phyloP scores from a whole-genome alignment of 768 basidiomycete genomes.

The Suillus occidentalis region DNA sequence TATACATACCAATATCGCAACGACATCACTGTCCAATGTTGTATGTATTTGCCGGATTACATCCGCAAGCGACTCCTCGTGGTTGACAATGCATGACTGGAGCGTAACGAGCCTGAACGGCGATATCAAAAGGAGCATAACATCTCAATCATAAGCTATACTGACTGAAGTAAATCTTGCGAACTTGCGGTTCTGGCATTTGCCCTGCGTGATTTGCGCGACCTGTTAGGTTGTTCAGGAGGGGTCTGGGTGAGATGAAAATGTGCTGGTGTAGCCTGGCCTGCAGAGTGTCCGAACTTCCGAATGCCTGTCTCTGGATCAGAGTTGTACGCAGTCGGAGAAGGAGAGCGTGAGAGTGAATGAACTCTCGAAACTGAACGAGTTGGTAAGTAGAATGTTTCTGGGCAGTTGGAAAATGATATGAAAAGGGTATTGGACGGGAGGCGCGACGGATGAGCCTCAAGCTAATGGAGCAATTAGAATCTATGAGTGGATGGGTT shows the following conservation, averaged over 20 bases:
- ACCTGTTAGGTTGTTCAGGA: constrained; percentile 10
- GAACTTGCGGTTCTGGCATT: constrained; percentile 51
- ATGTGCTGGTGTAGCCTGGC: constrained; percentile 5
- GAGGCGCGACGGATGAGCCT: constrained; percentile 43
- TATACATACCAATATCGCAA: constrained; percentile 43
- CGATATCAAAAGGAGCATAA: constrained; percentile 7
- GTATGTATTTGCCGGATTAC: constrained; percentile 49
- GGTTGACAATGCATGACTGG: constrained; percentile 53
- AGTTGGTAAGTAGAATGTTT: constrained; percentile 58
- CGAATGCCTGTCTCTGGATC: constrained; percentile 64
- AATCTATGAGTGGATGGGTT: constrained; percentile 13
- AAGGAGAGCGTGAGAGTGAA: constrained; percentile 42
- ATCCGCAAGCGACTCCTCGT: constrained; percentile 47
- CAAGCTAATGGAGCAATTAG: constrained; percentile 28
- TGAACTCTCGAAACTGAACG: constrained; percentile 28
- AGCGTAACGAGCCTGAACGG: constrained; percentile 49
- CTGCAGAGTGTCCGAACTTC: constrained; percentile 37
- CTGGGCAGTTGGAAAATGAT: constrained; percentile 59
- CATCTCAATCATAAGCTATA: constrained; percentile 11
- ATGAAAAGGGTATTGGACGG: constrained; percentile 77
- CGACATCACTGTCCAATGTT: constrained; percentile 42
- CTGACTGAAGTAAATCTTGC: constrained; percentile 75
- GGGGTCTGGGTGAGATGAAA: neutral
- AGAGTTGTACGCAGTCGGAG: constrained; percentile 70
- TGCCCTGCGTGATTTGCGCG: constrained; percentile 26